phyloP scores from a whole-genome alignment of 2,329 filamentous ascomycete species.

The Apiospora hydei region DNA sequence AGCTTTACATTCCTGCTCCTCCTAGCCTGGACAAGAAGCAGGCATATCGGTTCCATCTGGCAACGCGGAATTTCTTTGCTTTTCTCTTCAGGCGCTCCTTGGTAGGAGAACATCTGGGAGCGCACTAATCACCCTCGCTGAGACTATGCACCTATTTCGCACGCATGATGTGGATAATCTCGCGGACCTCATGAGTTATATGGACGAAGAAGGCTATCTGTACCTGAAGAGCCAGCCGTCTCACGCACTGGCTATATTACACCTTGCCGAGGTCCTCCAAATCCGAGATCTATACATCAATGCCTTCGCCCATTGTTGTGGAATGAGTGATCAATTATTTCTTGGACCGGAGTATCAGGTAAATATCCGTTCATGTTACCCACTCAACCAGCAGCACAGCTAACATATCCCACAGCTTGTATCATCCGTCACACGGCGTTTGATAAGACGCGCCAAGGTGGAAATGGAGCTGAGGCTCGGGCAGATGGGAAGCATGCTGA shows the following conservation, averaged over 20 bases:
- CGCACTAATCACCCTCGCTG: slow-evolving; percentile 69
- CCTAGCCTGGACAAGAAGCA: slow-evolving; percentile 58
- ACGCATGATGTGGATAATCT: slow-evolving; percentile 61
- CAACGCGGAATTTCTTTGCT: slow-evolving; percentile 78
- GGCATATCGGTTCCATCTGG: slow-evolving; percentile 68
- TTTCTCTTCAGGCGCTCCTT: slow-evolving; percentile 71
- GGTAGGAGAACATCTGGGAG: slow-evolving; percentile 70
- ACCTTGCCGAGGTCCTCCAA: slow-evolving; percentile 71
- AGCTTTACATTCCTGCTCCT: slow-evolving; percentile 76
- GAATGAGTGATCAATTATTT: slow-evolving; percentile 72
- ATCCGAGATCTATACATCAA: slow-evolving; percentile 72
- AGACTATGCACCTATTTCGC: slow-evolving; percentile 70
- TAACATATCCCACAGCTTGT: slow-evolving; percentile 48
- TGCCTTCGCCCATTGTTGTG: slow-evolving; percentile 79
- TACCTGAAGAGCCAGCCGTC: slow-evolving; percentile 70
- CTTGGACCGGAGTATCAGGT: slow-evolving; percentile 67
- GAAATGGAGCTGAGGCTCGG: slow-evolving; percentile 72
- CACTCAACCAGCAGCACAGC: slow-evolving; percentile 35
- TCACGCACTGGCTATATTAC: slow-evolving; percentile 72
- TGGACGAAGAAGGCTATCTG: slow-evolving; percentile 74
- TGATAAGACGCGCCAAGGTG: slow-evolving; percentile 67
- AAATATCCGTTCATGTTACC: slow-evolving; percentile 39
- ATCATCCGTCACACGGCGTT: slow-evolving; percentile 63
- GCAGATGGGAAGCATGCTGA: slow-evolving; percentile 64
- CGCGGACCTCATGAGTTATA: slow-evolving; percentile 68